A percentile compares a stretch with the other conserved stretches of the same genome.
Conservation (phyloP, 1,284 basidiomycete species). For the Rhodotorula sp. region DNA sequence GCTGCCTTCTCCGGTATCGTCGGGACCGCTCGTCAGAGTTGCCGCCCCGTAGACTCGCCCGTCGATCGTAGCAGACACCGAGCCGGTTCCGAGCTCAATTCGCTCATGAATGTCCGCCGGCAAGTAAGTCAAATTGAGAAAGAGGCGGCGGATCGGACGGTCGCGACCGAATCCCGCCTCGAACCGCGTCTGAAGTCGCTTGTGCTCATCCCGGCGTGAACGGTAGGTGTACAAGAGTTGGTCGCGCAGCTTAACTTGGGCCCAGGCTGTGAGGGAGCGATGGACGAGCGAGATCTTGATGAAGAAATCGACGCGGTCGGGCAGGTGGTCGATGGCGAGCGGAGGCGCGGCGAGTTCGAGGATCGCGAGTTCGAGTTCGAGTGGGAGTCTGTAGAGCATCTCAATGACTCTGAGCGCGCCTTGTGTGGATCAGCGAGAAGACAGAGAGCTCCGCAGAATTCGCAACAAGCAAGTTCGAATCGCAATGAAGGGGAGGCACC, state of each 20-base stretch:
- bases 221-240: neutral
- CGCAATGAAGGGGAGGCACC: too few species aligned
- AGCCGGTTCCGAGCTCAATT: neutral
- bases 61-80: neutral
- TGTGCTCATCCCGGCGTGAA: neutral
- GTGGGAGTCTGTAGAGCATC: too few species aligned
- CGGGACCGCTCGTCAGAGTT: too few species aligned
- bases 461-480: too few species aligned
- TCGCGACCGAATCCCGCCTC: neutral
- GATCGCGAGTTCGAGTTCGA: neutral
- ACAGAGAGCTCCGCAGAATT: too few species aligned
- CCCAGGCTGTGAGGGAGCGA: neutral
- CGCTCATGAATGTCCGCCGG: neutral
- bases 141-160: neutral
- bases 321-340: neutral
- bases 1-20: too few species aligned
- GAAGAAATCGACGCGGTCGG: neutral
- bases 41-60: neutral
- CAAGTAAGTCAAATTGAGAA: neutral
- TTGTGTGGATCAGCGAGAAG: too few species aligned
- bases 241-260: neutral
- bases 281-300: neutral
- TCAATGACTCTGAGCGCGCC: too few species aligned
- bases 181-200: neutral
- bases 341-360: neutral